Conservation (phyloP, 768 basidiomycete species). For the Paxillus ammoniavirescens region DNA sequence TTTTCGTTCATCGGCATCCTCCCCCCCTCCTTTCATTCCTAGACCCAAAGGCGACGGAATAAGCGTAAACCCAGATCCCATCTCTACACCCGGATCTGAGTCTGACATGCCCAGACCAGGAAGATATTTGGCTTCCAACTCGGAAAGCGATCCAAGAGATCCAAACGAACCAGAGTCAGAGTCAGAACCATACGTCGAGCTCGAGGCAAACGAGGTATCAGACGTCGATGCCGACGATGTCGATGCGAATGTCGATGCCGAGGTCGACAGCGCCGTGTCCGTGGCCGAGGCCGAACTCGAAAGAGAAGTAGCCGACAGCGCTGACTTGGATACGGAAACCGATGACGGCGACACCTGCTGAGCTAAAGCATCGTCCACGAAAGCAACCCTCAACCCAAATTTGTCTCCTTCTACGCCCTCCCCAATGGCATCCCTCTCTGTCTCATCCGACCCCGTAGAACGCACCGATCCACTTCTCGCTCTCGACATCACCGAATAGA, state of each 20-base stretch:
- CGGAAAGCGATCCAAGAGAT: conserved; percentile 22
- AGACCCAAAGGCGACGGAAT: conserved; percentile 24
- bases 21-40: not conserved
- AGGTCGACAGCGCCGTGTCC: conserved; percentile 8
- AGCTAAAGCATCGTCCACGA: not conserved
- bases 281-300: conserved; percentile 1
- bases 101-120: conserved; percentile 11
- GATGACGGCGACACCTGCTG: not conserved
- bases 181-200: conserved; percentile 12
- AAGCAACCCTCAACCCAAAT: too few species aligned
- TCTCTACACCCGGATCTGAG: not conserved
- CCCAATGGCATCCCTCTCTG: conserved; percentile 16
- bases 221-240: conserved; percentile 15
- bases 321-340: conserved; percentile 7
- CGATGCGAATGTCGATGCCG: conserved; percentile 14
- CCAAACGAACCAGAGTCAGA: conserved; percentile 12
- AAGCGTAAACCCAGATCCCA: conserved; percentile 19
- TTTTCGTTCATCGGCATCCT: not conserved
- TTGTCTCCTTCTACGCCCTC: not conserved
- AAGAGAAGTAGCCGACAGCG: not conserved
- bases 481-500: not conserved
- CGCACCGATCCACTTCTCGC: conserved; percentile 15
- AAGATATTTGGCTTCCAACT: conserved; percentile 18
- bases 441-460: conserved; percentile 10
- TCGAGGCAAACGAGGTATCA: conserved; percentile 13